Percentiles rank a stretch among this genome's conserved stretches.
Evolutionary conservation across 179 eudicot genomes (phyloP).

Genomic region (Patellifolia procumbens): DNA sequence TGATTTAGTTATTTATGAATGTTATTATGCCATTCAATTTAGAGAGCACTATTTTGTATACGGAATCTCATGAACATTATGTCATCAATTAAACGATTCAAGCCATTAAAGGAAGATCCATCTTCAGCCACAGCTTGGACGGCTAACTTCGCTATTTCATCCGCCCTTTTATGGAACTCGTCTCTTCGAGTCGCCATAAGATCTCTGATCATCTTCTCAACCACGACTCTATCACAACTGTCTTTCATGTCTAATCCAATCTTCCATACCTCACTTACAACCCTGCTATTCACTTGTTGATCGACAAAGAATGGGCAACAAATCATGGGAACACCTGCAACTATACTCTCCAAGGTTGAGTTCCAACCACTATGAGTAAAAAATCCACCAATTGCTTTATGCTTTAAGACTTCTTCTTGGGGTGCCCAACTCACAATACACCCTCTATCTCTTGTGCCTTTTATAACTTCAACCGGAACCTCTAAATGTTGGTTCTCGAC

Average conservation of each 20-base stretch:
- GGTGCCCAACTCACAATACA: slow-evolving; percentile 55
- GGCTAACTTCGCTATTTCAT: slow-evolving; percentile 23
- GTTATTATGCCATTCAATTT: no score
- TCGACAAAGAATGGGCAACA: slow-evolving; percentile 58
- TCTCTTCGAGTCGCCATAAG: slow-evolving; percentile 37
- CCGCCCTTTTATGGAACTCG: slow-evolving; percentile 17
- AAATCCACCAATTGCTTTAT: slow-evolving; percentile 55
- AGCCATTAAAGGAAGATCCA: slow-evolving; percentile 32
- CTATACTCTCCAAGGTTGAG: no score
- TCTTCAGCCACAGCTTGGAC: slow-evolving; percentile 22
- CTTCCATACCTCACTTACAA: slow-evolving; percentile 48
- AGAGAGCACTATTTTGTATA: neutral
- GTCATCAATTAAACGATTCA: slow-evolving; percentile 33
- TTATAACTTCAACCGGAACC: slow-evolving; percentile 39
- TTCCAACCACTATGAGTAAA: no score
- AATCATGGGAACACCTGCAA: no score
- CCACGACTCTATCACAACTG: slow-evolving; percentile 40
- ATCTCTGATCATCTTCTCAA: slow-evolving; percentile 44
- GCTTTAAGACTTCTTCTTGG: slow-evolving; percentile 58
- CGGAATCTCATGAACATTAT: slow-evolving; percentile 22
- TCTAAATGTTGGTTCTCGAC: slow-evolving; percentile 7
- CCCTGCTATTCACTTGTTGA: slow-evolving; percentile 58
- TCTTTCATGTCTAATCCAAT: slow-evolving; percentile 66
- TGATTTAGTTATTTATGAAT: no score
- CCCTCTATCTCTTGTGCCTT: slow-evolving; percentile 52